Conservation (phyloP, 2,329 filamentous ascomycete genomes). For the Aureobasidium sp. region DNA sequence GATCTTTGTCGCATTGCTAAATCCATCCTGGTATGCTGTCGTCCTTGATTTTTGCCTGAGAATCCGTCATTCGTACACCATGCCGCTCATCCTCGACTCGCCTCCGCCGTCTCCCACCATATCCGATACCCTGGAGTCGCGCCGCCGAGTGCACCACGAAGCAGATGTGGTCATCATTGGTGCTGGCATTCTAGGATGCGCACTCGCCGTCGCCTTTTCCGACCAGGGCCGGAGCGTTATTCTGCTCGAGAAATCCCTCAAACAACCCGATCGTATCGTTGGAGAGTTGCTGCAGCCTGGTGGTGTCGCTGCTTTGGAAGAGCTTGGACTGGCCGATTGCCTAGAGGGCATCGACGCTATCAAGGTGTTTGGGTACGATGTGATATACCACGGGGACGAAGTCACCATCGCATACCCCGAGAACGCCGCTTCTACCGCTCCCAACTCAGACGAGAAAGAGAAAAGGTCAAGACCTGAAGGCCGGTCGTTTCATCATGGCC, state of each 20-base stretch:
- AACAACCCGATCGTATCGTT: conserved; percentile 91
- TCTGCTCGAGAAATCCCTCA: conserved; percentile 79
- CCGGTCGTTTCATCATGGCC: conserved; percentile 84
- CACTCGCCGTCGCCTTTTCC: conserved; percentile 74
- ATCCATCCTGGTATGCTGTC: background rate
- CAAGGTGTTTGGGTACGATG: conserved; percentile 76
- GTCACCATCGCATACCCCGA: conserved; percentile 74
- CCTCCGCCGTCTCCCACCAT: conserved; percentile 21
- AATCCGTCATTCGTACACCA: conserved; percentile 4
- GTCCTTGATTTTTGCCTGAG: background rate
- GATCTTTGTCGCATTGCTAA: background rate
- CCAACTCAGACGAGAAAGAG: conserved; percentile 30
- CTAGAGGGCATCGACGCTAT: conserved; percentile 85
- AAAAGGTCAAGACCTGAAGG: conserved; percentile 55
- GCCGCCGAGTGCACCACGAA: conserved; percentile 51
- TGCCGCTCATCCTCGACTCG: conserved; percentile 25
- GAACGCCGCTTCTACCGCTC: conserved; percentile 42
- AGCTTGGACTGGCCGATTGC: conserved; percentile 73
- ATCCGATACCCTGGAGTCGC: conserved; percentile 30
- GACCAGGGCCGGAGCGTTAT: conserved; percentile 87
- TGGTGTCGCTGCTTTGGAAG: conserved; percentile 71
- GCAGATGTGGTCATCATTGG: conserved; percentile 87
- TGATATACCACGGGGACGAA: conserved; percentile 69
- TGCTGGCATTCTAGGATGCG: conserved; percentile 83
- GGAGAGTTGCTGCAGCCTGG: conserved; percentile 93